These are phyloP conservation scores for Phytophthora agathidicida DNA, from an alignment of 352 stramenopile species.

Conservation along the genomic window DNA sequence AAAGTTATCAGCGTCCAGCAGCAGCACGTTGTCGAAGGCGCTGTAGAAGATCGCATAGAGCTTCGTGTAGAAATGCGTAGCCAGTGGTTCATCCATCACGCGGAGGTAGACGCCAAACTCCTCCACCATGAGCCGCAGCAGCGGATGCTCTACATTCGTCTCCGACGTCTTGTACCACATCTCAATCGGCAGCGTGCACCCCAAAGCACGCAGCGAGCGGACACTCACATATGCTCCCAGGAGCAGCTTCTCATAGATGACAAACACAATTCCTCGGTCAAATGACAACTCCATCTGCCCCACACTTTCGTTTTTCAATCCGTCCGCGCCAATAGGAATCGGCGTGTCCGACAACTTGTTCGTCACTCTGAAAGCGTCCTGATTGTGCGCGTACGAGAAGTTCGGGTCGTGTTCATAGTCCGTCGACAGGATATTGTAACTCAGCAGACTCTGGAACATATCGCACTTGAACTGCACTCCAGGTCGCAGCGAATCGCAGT, in stretches of 20 bases:
- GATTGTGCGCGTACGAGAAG: slow-evolving; percentile 37
- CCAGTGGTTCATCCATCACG: slow-evolving; percentile 47
- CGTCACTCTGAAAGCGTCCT: slow-evolving; percentile 25
- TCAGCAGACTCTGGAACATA: slow-evolving; percentile 63
- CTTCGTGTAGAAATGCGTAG: slow-evolving; percentile 63
- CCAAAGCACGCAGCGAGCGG: slow-evolving; percentile 48
- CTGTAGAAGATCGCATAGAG: slow-evolving; percentile 59
- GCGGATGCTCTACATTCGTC: slow-evolving; percentile 40
- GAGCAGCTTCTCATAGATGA: slow-evolving; percentile 67
- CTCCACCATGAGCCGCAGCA: slow-evolving; percentile 44
- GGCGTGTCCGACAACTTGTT: slow-evolving; percentile 39
- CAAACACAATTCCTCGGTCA: slow-evolving; percentile 59
- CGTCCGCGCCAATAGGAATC: slow-evolving; percentile 31
- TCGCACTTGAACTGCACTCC: slow-evolving; percentile 57
- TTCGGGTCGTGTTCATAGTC: slow-evolving; percentile 61
- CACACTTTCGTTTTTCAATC: slow-evolving; percentile 32
- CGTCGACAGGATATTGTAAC: slow-evolving; percentile 55
- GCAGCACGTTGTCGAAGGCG: slow-evolving; percentile 58
- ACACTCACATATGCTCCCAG: slow-evolving; percentile 65
- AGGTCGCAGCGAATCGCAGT: slow-evolving; percentile 61
- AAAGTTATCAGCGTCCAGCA: slow-evolving; percentile 71
- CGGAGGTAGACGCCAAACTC: slow-evolving; percentile 51
- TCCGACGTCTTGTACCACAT: slow-evolving; percentile 57
- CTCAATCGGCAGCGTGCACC: slow-evolving; percentile 61
- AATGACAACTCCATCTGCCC: slow-evolving; percentile 39